Base-by-base conservation (phyloP, 805 yeast genomes). In the Suhomyces sp. region DNA sequence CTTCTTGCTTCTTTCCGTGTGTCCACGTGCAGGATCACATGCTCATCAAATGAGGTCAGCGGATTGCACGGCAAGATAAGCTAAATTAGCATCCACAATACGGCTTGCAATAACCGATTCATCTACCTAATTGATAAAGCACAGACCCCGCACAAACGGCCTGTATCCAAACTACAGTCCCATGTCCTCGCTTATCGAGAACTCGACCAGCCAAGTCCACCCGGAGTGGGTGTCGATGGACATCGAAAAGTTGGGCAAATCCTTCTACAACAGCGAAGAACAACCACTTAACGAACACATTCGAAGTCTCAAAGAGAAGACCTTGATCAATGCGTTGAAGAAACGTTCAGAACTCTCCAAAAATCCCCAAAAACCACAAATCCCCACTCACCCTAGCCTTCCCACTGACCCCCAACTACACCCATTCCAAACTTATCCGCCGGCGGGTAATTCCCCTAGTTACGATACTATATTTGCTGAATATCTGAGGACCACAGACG, bases 201-300 rank as follows among this genome's bases (percentile, higher is more conserved):
- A n/a, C 10, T 42, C 46, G 27, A n/a, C 27, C 8, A 31, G 15
- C 48, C 38, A 31, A 17, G 27, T 19, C 48, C 66, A 64, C 48
- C 71, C 69, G 2, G 82, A 77, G 49, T 81, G 85, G 85, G 81
- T 78, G 26, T 73, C 78, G 41, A 78, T 80, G 79, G 82, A 78
- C 49, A 60, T 77, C 19, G 73, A 68, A 24, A 77, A 74, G 44
- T 64, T 79, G 50, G 79, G 81, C 8, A 71, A 69, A 51, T 78
- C 83, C 13, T 68, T 79, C 46, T 80, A 77, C 60, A 72, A 71
- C 47, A 53, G 57, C 23, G 74, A 69, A 15, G 78, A 72, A 41
- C 60, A 61, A 27, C 82, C 82, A 3, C 57, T 77, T 35, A 69
- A 71, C 17, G 74, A 73, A 13, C 76, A 75, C 46, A 64, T 69